Evolutionary conservation across 768 basidiomycete genomes (phyloP).

Genomic region (Mycena haematopus): DNA sequence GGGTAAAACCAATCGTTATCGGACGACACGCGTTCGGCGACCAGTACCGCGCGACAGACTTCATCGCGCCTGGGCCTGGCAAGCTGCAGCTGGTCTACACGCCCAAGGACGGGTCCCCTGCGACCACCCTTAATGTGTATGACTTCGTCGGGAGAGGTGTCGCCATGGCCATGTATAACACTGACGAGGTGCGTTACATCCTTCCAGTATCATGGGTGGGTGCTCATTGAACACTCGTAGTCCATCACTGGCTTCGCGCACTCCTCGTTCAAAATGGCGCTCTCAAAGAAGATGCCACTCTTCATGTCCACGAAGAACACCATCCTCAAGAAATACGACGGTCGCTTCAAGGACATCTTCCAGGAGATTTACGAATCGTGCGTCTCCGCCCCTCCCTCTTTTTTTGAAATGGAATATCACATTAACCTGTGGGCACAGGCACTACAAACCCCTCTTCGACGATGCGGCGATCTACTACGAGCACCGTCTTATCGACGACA

Average conservation of each 20-base stretch:
- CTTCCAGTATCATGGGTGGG: background rate
- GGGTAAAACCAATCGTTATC: constrained; percentile 95
- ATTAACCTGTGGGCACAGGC: constrained; percentile 8
- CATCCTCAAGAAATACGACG: constrained; percentile 97
- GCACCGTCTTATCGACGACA: constrained; percentile 96
- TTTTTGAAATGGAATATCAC: background rate
- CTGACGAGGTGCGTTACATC: constrained; percentile 71
- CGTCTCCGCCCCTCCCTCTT: background rate
- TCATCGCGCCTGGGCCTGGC: constrained; percentile 88
- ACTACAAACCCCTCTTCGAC: constrained; percentile 78
- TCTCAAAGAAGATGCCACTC: constrained; percentile 80
- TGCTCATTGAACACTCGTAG: constrained; percentile 41
- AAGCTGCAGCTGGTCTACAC: constrained; percentile 93
- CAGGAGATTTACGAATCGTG: constrained; percentile 88
- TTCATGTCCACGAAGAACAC: constrained; percentile 99
- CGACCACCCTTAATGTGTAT: constrained; percentile 81
- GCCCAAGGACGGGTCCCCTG: constrained; percentile 75
- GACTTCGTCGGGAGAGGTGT: constrained; percentile 94
- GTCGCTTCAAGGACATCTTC: constrained; percentile 99
- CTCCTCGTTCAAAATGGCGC: constrained; percentile 96
- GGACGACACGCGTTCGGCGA: constrained; percentile 98
- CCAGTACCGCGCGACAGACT: constrained; percentile 96
- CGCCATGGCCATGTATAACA: constrained; percentile 98
- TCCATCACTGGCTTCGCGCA: constrained; percentile 96
- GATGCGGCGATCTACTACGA: constrained; percentile 84